phyloP scores from a whole-genome alignment of 768 basidiomycete species.

The Neoboletus brunneissimus region DNA sequence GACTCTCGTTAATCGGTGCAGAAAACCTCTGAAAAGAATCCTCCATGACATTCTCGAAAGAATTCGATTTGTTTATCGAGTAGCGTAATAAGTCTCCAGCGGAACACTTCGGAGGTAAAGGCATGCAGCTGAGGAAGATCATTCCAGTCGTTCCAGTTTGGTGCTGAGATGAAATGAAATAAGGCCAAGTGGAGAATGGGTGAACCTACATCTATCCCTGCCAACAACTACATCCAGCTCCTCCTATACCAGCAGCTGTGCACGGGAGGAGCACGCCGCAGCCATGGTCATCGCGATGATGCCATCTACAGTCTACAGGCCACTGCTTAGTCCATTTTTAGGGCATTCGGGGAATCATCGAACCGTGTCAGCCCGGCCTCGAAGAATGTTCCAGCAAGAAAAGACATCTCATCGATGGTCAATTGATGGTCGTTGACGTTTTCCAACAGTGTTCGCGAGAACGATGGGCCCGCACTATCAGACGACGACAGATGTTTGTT shows the following conservation, averaged over 20 bases:
- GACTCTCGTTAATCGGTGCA: constrained; percentile 62
- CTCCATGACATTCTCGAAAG: too few relatives aligned
- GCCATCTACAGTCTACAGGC: neutral
- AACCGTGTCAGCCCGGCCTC: constrained; percentile 60
- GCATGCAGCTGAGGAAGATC: constrained; percentile 36
- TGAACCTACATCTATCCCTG: constrained; percentile 26
- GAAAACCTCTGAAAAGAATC: constrained; percentile 35
- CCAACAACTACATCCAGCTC: constrained; percentile 55
- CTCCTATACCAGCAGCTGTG: constrained; percentile 47
- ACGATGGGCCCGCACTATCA: constrained; percentile 30
- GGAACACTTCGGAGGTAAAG: constrained; percentile 35
- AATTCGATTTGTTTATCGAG: constrained; percentile 14
- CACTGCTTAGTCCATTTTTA: neutral
- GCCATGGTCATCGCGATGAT: constrained; percentile 48
- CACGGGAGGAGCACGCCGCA: constrained; percentile 50
- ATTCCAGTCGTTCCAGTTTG: constrained; percentile 34
- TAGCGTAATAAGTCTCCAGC: constrained; percentile 38
- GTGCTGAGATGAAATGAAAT: constrained; percentile 24
- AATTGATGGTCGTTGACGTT: constrained; percentile 46
- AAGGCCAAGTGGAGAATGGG: neutral
- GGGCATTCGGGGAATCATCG: neutral
- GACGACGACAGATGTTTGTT: constrained; percentile 5
- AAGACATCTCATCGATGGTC: constrained; percentile 51
- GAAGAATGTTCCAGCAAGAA: constrained; percentile 58
- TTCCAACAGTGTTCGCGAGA: constrained; percentile 54